Evolutionary conservation across 805 yeast genomes (phyloP), one percentile per base, ranked within the genome.

Genomic region (Yarrowia divulgata): DNA sequence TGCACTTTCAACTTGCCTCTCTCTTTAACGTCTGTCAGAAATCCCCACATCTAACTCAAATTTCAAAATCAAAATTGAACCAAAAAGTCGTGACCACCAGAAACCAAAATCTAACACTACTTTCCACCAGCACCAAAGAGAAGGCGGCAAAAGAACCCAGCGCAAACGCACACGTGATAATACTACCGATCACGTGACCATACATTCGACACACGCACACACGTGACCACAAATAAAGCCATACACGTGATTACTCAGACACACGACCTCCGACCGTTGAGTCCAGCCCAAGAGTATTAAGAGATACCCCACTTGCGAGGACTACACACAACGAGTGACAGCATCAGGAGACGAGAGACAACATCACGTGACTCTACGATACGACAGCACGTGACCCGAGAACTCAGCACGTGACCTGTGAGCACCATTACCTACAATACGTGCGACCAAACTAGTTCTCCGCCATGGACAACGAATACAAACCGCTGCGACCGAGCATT

Each of bases 381-480:
- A 2, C 19, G 10, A 23, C 6, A 2, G 6, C 16, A 54, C 58
- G 43, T 54, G 58, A 37, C 42, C 10, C 1, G 9, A 19, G 45
- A 13, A 1, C 46, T 12, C 10, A 6, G 9, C 55, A 16, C 54
- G 19, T 13, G 16, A 50, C 57, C 14, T 37, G 40, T 37, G 8
- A 8, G 8, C 8, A 34, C 35, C 8, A 34, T 34, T 34, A n/a
- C n/a, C n/a, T n/a, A n/a, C n/a, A n/a, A n/a, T n/a, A n/a, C 29
- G 4, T 4, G 29, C 29, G 29, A 23, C 29, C 4, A 23, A 23
- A 4, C 29, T 23, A 23, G 4, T 23, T 23, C 4, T 23, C 29
- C 23, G 32, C 23, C 39, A 57, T 57, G 64, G 64, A 60, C 52
- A 45, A 42, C 52, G 66, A 60, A 18, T 60, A 60, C 52, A 63